Base-by-base conservation (phyloP, 257 asterid species). In the Scutellaria baicalensis region DNA sequence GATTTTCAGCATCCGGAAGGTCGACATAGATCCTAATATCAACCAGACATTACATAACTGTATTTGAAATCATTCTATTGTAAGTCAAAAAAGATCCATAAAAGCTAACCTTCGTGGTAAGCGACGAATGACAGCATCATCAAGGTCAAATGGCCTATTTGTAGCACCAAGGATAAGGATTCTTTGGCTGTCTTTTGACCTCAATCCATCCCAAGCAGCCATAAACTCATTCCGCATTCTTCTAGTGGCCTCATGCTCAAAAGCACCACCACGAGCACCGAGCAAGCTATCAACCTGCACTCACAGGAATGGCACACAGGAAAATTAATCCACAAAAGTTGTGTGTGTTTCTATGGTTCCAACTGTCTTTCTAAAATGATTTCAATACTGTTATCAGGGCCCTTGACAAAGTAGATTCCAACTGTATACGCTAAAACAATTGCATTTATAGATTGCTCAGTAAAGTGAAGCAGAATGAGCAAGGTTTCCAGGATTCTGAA, bases 151-250 rank as follows among this genome's bases (percentile, higher is more conserved):
- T 55, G 99, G 99, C 48, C 99, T 88, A 80, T 94, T 94, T 27
- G 97, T 94, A 67, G 99, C 99, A n/a, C 99, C 99, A 66, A 94
- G 95, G 62, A 94, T 88, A 64, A 94, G 95, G 77, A 94, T 88
- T 72, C 91, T 85, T 83, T 91, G 97, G 84, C 92, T 91, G 67
- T 91, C 97, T 81, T 91, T 89, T 66, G 99, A 83, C 83, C 97
- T 86, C 84, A 94, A 84, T 60, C 99, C 99, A 82, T 94, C 99
- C 99, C 99, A 94, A 50, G 99, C 97, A 27, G 99, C 93, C 99
- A 94, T 94, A 70, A 94, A 94, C 80, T 94, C 97, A 70, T 94
- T 94, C 21, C 97, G 80, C 99, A 94, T 91, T 81, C 97, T 86
- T 86, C 99, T 89, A 42, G 97, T 94, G 13, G 99, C 97, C 86